Conservation (phyloP, 2,329 filamentous ascomycete species). For the Aspergillus proliferans region DNA sequence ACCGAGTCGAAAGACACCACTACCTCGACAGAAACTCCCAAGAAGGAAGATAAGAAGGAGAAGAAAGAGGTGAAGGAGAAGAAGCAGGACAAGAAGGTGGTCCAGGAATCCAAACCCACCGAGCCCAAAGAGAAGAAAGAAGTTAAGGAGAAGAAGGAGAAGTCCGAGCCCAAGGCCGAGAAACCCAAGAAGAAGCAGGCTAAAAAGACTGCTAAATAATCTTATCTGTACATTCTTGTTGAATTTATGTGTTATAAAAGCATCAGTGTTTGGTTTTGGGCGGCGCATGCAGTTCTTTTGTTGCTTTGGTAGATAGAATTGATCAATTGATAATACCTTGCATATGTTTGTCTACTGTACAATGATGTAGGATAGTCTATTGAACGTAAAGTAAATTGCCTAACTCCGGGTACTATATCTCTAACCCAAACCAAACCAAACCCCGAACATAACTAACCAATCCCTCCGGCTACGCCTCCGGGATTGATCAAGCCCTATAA, state of each 20-base stretch:
- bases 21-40: slow-evolving; percentile 4
- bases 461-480: no score
- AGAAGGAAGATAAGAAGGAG: slow-evolving; percentile 14
- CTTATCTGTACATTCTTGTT: slow-evolving; percentile 1
- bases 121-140: slow-evolving; percentile 12
- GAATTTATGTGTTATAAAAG: slow-evolving; percentile 13
- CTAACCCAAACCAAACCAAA: no score
- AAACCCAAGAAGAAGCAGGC: slow-evolving; percentile 15
- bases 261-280: slow-evolving; percentile 9
- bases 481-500: slow-evolving; percentile 36
- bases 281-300: slow-evolving; percentile 8
- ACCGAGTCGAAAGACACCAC: slow-evolving; percentile 13
- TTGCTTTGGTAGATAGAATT: neutral
- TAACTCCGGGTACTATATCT: no score
- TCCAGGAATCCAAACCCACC: slow-evolving; percentile 10
- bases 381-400: no score
- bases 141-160: slow-evolving; percentile 10
- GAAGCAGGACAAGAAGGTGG: slow-evolving; percentile 12
- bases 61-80: slow-evolving; percentile 18
- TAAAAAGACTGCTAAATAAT: slow-evolving; percentile 27
- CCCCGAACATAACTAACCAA: no score
- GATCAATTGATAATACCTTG: no score
- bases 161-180: slow-evolving; percentile 6
- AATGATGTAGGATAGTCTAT: no score
- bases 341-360: no score